phyloP scores from a whole-genome alignment of 176 grass and related monocot genomes.

The Guadua angustifolia region DNA sequence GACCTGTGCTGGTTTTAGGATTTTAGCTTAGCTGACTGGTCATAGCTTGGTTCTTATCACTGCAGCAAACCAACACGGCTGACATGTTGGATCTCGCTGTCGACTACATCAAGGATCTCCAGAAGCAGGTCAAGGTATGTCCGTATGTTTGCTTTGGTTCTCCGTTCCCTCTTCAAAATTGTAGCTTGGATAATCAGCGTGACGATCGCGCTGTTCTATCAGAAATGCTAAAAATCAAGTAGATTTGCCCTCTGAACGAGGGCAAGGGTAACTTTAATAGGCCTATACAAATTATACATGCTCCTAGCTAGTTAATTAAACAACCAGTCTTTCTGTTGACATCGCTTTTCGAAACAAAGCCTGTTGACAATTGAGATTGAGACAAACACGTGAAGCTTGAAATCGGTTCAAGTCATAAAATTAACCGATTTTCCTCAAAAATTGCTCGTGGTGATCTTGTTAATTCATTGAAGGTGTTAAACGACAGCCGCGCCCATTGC shows the following conservation, averaged over 20 bases:
- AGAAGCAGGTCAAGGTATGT: slow-evolving; percentile 91
- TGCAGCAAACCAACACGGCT: slow-evolving; percentile 98
- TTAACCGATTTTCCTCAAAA: background rate
- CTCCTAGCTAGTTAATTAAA: background rate
- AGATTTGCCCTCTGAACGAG: slow-evolving; percentile 41
- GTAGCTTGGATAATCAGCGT: background rate
- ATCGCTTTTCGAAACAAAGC: too few species aligned
- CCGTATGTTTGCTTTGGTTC: background rate
- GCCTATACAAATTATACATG: background rate
- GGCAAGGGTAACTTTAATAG: slow-evolving; percentile 49
- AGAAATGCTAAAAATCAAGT: background rate
- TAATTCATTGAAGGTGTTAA: slow-evolving; percentile 55
- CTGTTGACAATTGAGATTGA: background rate
- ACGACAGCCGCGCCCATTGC: slow-evolving; percentile 61
- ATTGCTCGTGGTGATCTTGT: background rate
- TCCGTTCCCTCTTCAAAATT: background rate
- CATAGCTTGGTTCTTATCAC: background rate
- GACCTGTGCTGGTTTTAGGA: background rate
- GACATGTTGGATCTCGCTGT: slow-evolving; percentile 98
- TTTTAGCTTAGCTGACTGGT: background rate
- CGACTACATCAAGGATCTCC: slow-evolving; percentile 96
- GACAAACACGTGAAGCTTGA: background rate
- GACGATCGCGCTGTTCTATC: background rate
- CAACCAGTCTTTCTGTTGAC: background rate
- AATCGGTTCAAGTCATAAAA: background rate